phyloP scores from a whole-genome alignment of 2,329 filamentous ascomycete genomes.

The Trichoderma atroviride region DNA sequence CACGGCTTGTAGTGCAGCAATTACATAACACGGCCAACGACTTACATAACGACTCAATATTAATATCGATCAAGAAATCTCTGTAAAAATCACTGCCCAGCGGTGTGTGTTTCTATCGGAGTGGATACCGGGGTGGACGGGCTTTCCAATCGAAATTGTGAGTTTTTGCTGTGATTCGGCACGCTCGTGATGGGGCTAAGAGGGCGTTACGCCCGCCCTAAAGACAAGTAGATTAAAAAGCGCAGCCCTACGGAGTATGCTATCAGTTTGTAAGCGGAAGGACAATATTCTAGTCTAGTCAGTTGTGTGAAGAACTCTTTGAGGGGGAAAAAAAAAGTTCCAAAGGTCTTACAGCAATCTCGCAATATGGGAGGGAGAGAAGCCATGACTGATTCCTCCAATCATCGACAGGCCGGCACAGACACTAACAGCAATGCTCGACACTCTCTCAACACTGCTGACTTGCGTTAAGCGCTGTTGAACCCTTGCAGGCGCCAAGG shows the following conservation, averaged over 20 bases:
- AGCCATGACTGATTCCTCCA: background rate
- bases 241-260: background rate
- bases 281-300: background rate
- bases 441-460: background rate
- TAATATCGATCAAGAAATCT: background rate
- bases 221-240: background rate
- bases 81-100: background rate
- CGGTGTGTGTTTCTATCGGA: background rate
- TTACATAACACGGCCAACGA: background rate
- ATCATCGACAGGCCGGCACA: background rate
- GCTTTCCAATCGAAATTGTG: background rate
- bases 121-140: background rate
- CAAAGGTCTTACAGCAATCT: background rate
- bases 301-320: background rate
- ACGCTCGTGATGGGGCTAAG: background rate
- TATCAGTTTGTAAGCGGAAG: background rate
- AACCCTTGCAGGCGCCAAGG: background rate
- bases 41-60: background rate
- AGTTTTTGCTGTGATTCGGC: background rate
- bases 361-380: background rate
- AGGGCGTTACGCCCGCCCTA: slow-evolving; percentile 13
- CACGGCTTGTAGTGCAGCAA: background rate
- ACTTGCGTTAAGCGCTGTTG: background rate
- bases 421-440: background rate
- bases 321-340: background rate